Percentiles rank a stretch among this genome's conserved stretches.
Conservation (phyloP, 352 stramenopile genomes). For the Elongisporangium anandrum region DNA sequence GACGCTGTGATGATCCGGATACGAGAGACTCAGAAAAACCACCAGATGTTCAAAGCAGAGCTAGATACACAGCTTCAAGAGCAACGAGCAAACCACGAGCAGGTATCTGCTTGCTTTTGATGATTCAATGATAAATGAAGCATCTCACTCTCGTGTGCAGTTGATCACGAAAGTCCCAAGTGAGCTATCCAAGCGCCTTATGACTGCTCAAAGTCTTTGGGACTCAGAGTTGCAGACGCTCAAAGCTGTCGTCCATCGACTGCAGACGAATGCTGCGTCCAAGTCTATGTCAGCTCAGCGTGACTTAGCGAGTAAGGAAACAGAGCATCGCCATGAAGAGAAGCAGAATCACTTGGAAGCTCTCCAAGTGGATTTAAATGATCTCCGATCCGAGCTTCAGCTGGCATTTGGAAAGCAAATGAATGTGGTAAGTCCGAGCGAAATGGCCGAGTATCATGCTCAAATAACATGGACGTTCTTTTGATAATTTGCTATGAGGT, state of each 20-base stretch:
- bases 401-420: conserved; percentile 3
- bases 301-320: conserved; percentile 2
- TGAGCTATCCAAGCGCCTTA: conserved; percentile 43
- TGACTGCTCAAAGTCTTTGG: conserved; percentile 40
- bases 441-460: not conserved
- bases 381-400: conserved; percentile 16
- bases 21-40: conserved; percentile 39
- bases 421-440: conserved; percentile 5
- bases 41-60: conserved; percentile 37
- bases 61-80: conserved; percentile 38
- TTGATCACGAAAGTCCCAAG: conserved; percentile 47
- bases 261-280: conserved; percentile 17
- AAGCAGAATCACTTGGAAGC: conserved; percentile 15
- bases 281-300: conserved; percentile 1
- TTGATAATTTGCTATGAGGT: conserved; percentile 10
- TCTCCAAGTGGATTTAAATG: conserved; percentile 13
- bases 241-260: conserved; percentile 23
- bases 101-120: conserved; percentile 14
- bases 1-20: conserved; percentile 52
- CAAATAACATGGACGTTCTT: not conserved
- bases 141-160: conserved; percentile 12
- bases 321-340: conserved; percentile 4
- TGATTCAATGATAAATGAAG: not conserved
- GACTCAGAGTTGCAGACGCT: conserved; percentile 30
- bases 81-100: conserved; percentile 27